phyloP scores from a whole-genome alignment of 176 grass and related monocot species.

The Eleusine coracana region DNA sequence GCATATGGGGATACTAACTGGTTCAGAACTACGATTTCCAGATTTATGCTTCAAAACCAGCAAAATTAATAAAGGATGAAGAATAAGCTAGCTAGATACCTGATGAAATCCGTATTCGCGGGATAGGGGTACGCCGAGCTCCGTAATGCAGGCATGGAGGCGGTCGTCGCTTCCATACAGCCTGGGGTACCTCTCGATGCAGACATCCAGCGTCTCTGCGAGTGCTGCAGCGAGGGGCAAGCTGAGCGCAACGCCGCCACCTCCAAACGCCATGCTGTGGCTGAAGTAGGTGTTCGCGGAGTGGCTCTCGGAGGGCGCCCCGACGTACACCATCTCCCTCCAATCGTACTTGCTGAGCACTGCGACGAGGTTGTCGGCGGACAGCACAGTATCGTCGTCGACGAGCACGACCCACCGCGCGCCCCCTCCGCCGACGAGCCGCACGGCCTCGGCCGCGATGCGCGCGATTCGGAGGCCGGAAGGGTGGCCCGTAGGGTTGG shows the following conservation, averaged over 20 bases:
- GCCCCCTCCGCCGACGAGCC: conserved; percentile 49
- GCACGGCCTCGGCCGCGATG: conserved; percentile 85
- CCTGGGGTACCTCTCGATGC: conserved; percentile 90
- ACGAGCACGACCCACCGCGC: conserved; percentile 88
- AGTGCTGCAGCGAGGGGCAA: conserved; percentile 78
- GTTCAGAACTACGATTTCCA: background rate
- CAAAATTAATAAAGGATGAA: background rate
- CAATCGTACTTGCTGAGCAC: conserved; percentile 94
- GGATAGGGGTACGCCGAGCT: conserved; percentile 83
- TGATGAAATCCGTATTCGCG: conserved; percentile 93
- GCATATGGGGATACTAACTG: background rate
- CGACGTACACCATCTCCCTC: conserved; percentile 94
- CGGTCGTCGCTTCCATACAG: conserved; percentile 94
- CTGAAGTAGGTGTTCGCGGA: conserved; percentile 96
- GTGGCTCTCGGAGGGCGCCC: conserved; percentile 87
- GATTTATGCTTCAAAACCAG: conserved; percentile 6
- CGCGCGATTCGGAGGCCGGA: conserved; percentile 93
- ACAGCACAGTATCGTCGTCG: conserved; percentile 91
- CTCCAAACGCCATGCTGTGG: conserved; percentile 94
- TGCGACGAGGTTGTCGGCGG: conserved; percentile 73
- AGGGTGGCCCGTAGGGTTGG: conserved; percentile 94
- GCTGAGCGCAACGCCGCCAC: conserved; percentile 90
- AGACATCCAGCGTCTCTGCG: conserved; percentile 66
- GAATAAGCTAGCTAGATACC: conserved; percentile 50
- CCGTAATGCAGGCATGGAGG: conserved; percentile 95